Evolutionary conservation across 768 basidiomycete species (phyloP), one percentile per base, ranked within the genome.

Genomic region (Erythrobasidium yunnanense): DNA sequence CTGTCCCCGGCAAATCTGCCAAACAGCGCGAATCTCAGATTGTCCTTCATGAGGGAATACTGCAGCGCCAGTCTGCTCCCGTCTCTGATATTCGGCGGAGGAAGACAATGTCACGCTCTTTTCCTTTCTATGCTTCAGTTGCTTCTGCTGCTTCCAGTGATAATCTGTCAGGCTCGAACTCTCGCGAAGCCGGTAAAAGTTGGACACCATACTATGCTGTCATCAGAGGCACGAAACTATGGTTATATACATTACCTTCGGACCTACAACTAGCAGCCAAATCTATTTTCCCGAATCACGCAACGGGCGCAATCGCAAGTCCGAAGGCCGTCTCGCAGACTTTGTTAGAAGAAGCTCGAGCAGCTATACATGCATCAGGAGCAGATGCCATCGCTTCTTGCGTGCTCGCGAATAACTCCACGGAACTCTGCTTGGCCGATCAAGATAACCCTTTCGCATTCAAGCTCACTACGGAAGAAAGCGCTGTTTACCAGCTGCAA

Each of bases 151-250:
- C 55, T 7, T 56, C 55, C 2, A 34, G 17, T n/a, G 6, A 8
- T 32, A 29, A 77, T 85, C 33, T 73, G 77, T 58, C 45, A 49
- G 52, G 46, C 54, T 65, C 17, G 81, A 81, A 13, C 82, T 56
- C 57, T 29, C 35, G 46, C 35, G 71, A 73, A 30, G 75, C 84
- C 1, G 74, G 81, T 0, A 88, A 88, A 70, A 83, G 83, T 0
- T 92, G 90, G 90, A 91, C 90, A 74, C 83, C 87, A 3, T 88
- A 82, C 78, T 90, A 90, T 75, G 80, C 86, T 49, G 85, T 88
- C 70, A 77, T 92, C 27, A 86, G 87, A 72, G 90, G 89, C 4
- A 83, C 85, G 13, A 91, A 91, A 74, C 71, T 92, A 53, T 85
- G 87, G 74, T 87, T 91, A 72, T 90, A 87, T 74, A 92, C 91